Evolutionary conservation across 164 flowering plant genomes (phyloP), one percentile per base, ranked within the genome.

Genomic region (Magnolia kwangsiensis): DNA sequence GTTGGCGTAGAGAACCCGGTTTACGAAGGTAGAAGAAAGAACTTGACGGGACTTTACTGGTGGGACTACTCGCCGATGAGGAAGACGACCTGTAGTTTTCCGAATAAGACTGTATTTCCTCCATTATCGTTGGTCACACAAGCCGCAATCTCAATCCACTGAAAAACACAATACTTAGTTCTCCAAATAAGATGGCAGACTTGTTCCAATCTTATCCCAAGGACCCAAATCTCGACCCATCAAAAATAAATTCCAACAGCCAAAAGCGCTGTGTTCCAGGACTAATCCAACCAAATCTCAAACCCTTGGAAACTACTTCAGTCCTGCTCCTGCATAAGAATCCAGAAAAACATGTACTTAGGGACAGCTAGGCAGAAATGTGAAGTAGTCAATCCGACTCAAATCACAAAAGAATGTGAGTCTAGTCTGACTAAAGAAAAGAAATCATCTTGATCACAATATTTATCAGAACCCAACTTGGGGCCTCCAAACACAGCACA

Each of bases 11-110:
- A 7, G 94, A 88, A 19, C 94, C 98, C 3, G 98, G 98, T 82
- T 92, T 94, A 37, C 98, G 82, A 74, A 94, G 78, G 81, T 91
- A 96, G 86, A 90, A 94, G 73, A 96, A 91, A 80, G 89, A 89
- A 80, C 91, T 90, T 0, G 97, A 90, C 0, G 97, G 97, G 9
- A 94, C 91, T 80, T 94, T 88, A 76, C 90, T 92, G 0, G 90
- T 83, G 8, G 98, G 98, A 86, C 98, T 94, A 83, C 97, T 94
- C 0, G 97, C 95, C 1, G 97, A 91, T 29, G 99, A 96, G 20
- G 99, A 96, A 0, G 99, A 92, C 24, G 99, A 96, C 83, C 98
- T 85, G 77, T 93, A 96, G 77, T 91, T 89, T 75, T 96, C 98
- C 7, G 97, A 90, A 66, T 94, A 98, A 70, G 95, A 88, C 72